These are phyloP conservation scores for Leishmania lainsoni DNA, from an alignment of 208 protist genomes.

Conservation along the genomic window DNA sequence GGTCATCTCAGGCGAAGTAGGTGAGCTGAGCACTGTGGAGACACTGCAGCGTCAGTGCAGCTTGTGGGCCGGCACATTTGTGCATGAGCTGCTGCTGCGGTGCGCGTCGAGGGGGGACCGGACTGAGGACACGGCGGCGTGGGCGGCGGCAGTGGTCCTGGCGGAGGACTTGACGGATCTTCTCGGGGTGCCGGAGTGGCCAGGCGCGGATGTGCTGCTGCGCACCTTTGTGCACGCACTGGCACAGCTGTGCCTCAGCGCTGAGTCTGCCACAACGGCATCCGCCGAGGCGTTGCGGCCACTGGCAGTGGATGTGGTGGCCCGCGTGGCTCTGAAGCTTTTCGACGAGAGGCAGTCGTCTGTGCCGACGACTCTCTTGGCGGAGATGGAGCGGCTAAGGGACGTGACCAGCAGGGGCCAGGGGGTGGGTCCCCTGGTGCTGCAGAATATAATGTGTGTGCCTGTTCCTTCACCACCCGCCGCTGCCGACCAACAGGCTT, in stretches of 20 bases:
- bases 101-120: constrained; percentile 17
- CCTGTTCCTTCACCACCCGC: background rate
- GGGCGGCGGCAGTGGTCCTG: constrained; percentile 43
- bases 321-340: constrained; percentile 55
- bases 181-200: constrained; percentile 72
- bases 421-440: constrained; percentile 4
- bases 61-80: constrained; percentile 47
- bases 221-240: constrained; percentile 52
- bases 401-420: constrained; percentile 6
- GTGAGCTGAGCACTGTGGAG: constrained; percentile 20
- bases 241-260: constrained; percentile 34
- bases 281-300: constrained; percentile 35
- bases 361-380: constrained; percentile 18
- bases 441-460: constrained; percentile 11
- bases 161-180: constrained; percentile 78
- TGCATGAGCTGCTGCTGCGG: constrained; percentile 41
- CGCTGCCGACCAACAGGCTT: constrained; percentile 16
- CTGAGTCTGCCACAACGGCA: constrained; percentile 10
- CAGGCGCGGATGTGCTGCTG: constrained; percentile 72
- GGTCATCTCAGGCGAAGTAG: constrained; percentile 14
- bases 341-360: constrained; percentile 35
- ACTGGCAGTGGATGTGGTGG: constrained; percentile 69
- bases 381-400: constrained; percentile 24
- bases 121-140: constrained; percentile 41
- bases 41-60: constrained; percentile 66